Evolutionary conservation across 331 rosid species (phyloP).

Genomic region (Malus hybrid): DNA sequence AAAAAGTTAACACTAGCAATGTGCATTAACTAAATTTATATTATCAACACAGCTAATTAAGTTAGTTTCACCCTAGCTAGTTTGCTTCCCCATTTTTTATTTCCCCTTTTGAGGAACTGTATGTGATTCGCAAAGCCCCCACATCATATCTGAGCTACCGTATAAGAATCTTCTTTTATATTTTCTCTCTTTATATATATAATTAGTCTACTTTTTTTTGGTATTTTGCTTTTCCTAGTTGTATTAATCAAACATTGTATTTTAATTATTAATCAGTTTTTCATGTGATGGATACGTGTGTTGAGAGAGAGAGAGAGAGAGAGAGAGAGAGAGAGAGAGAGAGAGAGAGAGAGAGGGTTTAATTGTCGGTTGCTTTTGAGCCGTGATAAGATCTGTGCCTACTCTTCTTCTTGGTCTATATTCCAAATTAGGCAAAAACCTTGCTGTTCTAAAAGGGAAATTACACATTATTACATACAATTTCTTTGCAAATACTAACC

Average conservation of each 20-base stretch:
- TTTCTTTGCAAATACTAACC: neutral
- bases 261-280: constrained; percentile 5
- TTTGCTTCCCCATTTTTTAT: constrained; percentile 12
- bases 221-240: neutral
- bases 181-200: neutral
- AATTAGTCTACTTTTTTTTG: neutral
- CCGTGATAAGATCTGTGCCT: constrained; percentile 25
- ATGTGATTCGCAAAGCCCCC: constrained; percentile 1
- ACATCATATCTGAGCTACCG: neutral
- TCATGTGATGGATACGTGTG: neutral
- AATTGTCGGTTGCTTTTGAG: constrained; percentile 53
- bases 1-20: neutral
- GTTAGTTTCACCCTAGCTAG: neutral
- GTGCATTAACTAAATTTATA: neutral
- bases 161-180: neutral
- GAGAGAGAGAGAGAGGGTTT: constrained; percentile 14
- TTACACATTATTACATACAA: neutral
- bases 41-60: neutral
- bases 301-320: neutral
- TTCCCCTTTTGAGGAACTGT: neutral
- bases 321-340: neutral
- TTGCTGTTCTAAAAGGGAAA: constrained; percentile 39
- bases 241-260: constrained; percentile 10
- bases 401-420: constrained; percentile 30
- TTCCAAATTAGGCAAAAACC: constrained; percentile 43